A percentile compares a stretch with the other conserved stretches of the same genome.
Evolutionary conservation across 1,139 yeast genomes (phyloP).

Genomic region (Pneumocystis wakefieldiae): DNA sequence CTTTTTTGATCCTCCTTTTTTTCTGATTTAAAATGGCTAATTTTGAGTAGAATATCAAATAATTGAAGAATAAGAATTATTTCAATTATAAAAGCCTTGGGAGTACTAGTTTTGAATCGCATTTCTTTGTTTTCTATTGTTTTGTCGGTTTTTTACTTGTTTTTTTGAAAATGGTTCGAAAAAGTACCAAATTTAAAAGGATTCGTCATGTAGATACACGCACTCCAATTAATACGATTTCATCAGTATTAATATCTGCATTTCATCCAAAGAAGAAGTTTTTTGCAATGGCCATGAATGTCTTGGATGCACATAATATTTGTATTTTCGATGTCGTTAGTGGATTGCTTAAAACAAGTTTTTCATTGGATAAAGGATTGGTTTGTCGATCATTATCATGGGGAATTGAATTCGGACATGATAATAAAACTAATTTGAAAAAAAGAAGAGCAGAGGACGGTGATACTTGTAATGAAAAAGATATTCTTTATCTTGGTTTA

Average conservation of each 20-base stretch:
- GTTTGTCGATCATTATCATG: slow-evolving; percentile 43
- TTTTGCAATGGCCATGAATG: slow-evolving; percentile 53
- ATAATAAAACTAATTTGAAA: slow-evolving; percentile 22
- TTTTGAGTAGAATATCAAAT: not conserved
- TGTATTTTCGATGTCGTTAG: slow-evolving; percentile 44
- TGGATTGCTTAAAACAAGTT: slow-evolving; percentile 28
- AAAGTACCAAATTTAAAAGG: not conserved
- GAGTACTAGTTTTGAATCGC: not conserved
- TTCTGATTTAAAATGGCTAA: not conserved
- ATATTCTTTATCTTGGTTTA: slow-evolving; percentile 47
- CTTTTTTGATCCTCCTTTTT: not conserved
- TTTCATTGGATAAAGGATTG: slow-evolving; percentile 40
- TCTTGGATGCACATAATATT: slow-evolving; percentile 60
- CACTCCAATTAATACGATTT: slow-evolving; percentile 5
- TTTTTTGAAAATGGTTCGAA: not conserved
- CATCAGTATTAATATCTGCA: slow-evolving; percentile 15
- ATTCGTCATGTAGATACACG: not conserved
- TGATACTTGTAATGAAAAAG: slow-evolving; percentile 21
- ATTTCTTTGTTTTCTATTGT: not conserved
- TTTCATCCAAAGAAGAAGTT: slow-evolving; percentile 45
- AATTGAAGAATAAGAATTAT: not conserved
- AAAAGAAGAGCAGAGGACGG: slow-evolving; percentile 20
- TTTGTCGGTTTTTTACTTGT: not conserved
- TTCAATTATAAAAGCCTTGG: no score
- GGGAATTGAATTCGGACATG: slow-evolving; percentile 26